Percentiles rank a stretch among this genome's conserved stretches.
Conservation (phyloP, 345 rosid species). For the Hibiscus tridactylites region DNA sequence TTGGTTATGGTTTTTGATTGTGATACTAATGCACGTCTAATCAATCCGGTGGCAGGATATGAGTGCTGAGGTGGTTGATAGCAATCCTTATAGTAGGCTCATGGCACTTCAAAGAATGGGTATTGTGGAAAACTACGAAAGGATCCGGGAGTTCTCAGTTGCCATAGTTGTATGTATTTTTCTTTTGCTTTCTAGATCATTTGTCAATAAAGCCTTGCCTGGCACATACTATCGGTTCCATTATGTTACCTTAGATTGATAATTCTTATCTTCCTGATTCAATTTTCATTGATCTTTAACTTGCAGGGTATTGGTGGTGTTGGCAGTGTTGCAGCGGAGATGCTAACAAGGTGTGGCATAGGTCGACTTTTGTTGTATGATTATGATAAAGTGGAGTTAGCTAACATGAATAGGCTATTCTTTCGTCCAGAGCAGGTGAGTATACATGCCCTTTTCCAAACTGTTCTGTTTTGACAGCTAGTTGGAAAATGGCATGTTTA, state of each 20-base stretch:
- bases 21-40: neutral
- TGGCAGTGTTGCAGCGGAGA: slow-evolving; percentile 99
- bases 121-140: slow-evolving; percentile 81
- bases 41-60: slow-evolving; percentile 50
- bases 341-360: slow-evolving; percentile 95
- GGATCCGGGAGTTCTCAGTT: slow-evolving; percentile 79
- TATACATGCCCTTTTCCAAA: neutral
- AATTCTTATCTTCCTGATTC: neutral
- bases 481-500: neutral
- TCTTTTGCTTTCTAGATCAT: slow-evolving; percentile 17
- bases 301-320: slow-evolving; percentile 93
- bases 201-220: neutral
- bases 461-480: neutral
- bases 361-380: slow-evolving; percentile 96
- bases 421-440: slow-evolving; percentile 93
- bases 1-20: neutral
- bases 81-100: slow-evolving; percentile 95
- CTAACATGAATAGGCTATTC: slow-evolving; percentile 94
- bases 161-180: slow-evolving; percentile 83
- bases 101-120: slow-evolving; percentile 99
- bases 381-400: slow-evolving; percentile 90
- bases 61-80: slow-evolving; percentile 95
- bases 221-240: neutral
- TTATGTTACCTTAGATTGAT: neutral
- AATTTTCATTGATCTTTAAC: slow-evolving; percentile 5